Evolutionary conservation across 202 grass and related monocot genomes (phyloP).

Genomic region (Zizania palustris): DNA sequence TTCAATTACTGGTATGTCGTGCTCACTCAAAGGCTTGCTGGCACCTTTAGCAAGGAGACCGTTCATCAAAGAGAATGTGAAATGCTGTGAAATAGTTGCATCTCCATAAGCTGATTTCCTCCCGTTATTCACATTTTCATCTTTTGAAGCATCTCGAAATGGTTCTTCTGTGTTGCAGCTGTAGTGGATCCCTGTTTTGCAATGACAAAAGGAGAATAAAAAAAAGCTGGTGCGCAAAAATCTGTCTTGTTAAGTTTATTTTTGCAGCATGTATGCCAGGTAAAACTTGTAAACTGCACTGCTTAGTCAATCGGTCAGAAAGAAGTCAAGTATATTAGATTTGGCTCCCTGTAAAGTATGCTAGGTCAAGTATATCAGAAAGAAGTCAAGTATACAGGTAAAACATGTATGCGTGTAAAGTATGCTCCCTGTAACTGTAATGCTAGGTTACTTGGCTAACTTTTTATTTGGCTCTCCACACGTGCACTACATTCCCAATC

Average conservation of each 20-base stretch:
- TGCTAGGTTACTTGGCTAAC: too few relatives aligned
- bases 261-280: not conserved
- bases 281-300: not conserved
- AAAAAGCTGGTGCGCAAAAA: not conserved
- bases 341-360: too few relatives aligned
- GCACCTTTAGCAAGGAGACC: not conserved
- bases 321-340: too few relatives aligned
- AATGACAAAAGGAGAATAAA: not conserved
- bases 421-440: too few relatives aligned
- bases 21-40: not conserved
- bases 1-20: not conserved
- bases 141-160: not conserved
- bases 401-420: too few relatives aligned
- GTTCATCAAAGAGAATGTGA: not conserved
- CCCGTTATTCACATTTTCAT: not conserved
- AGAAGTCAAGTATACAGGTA: too few relatives aligned
- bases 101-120: not conserved
- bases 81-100: not conserved
- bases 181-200: not conserved
- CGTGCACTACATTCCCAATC: too few relatives aligned
- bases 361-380: too few relatives aligned
- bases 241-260: not conserved
- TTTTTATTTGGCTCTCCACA: too few relatives aligned
- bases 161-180: not conserved
- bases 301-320: too few relatives aligned